Percentiles rank a stretch among this genome's conserved stretches.
Conservation (phyloP, 371 early-diverging fungal genomes). For the Funneliformis caledonium region DNA sequence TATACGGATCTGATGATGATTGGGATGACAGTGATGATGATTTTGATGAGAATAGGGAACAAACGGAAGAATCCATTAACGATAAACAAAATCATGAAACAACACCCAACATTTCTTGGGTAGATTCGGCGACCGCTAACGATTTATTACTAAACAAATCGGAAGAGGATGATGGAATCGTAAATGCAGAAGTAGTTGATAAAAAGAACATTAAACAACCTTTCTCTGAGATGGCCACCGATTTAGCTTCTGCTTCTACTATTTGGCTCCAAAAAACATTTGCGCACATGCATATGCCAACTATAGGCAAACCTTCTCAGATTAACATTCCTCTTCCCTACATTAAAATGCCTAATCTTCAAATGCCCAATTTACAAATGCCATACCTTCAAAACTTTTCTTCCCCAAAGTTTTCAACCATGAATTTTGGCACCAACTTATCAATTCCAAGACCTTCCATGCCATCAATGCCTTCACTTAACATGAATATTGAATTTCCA, state of each 20-base stretch:
- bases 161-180: conserved; percentile 24
- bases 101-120: conserved; percentile 30
- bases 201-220: conserved; percentile 42
- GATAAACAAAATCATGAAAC: neutral
- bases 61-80: neutral
- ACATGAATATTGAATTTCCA: conserved; percentile 36
- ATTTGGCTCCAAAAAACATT: conserved; percentile 53
- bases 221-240: conserved; percentile 40
- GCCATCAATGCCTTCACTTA: conserved; percentile 37
- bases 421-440: conserved; percentile 33
- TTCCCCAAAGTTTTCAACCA: conserved; percentile 38
- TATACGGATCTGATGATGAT: neutral
- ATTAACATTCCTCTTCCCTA: conserved; percentile 32
- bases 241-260: conserved; percentile 42
- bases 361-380: conserved; percentile 36
- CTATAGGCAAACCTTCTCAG: conserved; percentile 32
- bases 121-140: conserved; percentile 40
- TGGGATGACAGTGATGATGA: neutral
- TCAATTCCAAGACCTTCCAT: conserved; percentile 39
- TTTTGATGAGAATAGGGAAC: neutral
- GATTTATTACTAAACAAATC: conserved; percentile 44
- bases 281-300: conserved; percentile 48
- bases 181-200: conserved; percentile 32
- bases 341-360: conserved; percentile 38
- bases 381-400: conserved; percentile 37